Conservation (phyloP, 2,329 filamentous ascomycete genomes). For the Niveomyces coronatus region DNA sequence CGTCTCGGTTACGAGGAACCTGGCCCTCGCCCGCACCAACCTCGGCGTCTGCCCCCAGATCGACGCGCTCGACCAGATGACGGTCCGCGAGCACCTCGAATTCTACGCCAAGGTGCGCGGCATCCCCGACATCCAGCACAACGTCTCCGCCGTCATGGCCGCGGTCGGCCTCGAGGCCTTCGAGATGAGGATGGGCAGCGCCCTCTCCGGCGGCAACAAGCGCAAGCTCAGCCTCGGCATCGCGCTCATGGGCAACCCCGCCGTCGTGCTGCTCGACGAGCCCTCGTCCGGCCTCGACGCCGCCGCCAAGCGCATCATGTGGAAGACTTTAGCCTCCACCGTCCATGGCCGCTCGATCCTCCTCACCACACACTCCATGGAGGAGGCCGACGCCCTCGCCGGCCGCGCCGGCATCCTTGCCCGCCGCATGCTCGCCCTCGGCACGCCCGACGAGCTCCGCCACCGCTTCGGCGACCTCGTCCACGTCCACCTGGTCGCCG, state of each 20-base stretch:
- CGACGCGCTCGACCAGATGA: constrained; percentile 85
- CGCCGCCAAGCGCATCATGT: constrained; percentile 85
- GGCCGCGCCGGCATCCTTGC: constrained; percentile 79
- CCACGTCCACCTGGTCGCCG: constrained; percentile 72
- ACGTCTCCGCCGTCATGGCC: constrained; percentile 66
- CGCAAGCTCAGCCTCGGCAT: constrained; percentile 85
- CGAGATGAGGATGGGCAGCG: constrained; percentile 61
- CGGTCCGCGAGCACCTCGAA: constrained; percentile 70
- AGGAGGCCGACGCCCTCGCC: constrained; percentile 85
- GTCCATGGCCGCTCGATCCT: constrained; percentile 71
- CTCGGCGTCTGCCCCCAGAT: constrained; percentile 89
- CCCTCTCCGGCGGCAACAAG: constrained; percentile 84
- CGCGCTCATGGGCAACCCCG: constrained; percentile 84
- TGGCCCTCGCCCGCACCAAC: constrained; percentile 61
- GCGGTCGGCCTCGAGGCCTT: constrained; percentile 71
- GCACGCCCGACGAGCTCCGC: constrained; percentile 62
- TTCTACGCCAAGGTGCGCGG: constrained; percentile 85
- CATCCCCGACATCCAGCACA: constrained; percentile 62
- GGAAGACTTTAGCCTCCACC: constrained; percentile 68
- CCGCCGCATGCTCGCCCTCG: constrained; percentile 73
- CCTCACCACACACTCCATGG: constrained; percentile 89
- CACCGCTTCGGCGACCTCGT: constrained; percentile 67
- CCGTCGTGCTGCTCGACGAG: constrained; percentile 80
- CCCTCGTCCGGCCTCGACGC: constrained; percentile 84
- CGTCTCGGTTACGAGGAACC: constrained; percentile 60